A percentile compares a stretch with the other conserved stretches of the same genome.
These are phyloP conservation scores for Xylariales sp. DNA, from an alignment of 2,329 filamentous ascomycete genomes.

Conservation along the genomic window DNA sequence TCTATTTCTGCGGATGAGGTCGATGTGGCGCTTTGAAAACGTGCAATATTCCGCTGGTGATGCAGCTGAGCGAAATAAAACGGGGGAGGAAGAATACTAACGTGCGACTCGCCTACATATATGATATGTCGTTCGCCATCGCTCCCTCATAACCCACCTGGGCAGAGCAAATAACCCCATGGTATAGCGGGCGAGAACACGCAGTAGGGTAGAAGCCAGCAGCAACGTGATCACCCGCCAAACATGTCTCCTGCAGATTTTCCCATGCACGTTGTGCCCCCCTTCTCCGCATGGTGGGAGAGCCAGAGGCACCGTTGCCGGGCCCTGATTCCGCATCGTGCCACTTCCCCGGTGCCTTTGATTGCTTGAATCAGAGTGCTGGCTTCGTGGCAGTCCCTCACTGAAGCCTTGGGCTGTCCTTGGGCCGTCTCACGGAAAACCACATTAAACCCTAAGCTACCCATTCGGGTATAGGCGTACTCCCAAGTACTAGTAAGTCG, in stretches of 20 bases:
- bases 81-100: conserved; percentile 18
- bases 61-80: conserved; percentile 39
- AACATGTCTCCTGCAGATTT: conserved; percentile 46
- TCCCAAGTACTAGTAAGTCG: conserved; percentile 23
- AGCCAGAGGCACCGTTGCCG: conserved; percentile 46
- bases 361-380: conserved; percentile 42
- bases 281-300: conserved; percentile 44
- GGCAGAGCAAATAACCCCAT: conserved; percentile 9
- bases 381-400: conserved; percentile 52
- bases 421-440: conserved; percentile 36
- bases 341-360: conserved; percentile 45
- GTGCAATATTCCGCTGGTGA: conserved; percentile 35
- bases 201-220: neutral
- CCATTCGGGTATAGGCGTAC: conserved; percentile 29
- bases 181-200: neutral
- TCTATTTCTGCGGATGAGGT: neutral
- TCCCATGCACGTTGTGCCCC: conserved; percentile 47
- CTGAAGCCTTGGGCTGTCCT: conserved; percentile 40
- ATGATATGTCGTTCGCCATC: conserved; percentile 20
- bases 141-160: neutral
- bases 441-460: conserved; percentile 29
- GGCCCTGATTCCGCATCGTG: conserved; percentile 43
- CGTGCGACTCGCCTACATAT: conserved; percentile 23
- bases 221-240: conserved; percentile 34
- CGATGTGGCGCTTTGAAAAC: conserved; percentile 32